A percentile compares a stretch with the other conserved stretches of the same genome.
phyloP scores from a whole-genome alignment of 2,329 filamentous ascomycete genomes.

The Tolypocladium album region DNA sequence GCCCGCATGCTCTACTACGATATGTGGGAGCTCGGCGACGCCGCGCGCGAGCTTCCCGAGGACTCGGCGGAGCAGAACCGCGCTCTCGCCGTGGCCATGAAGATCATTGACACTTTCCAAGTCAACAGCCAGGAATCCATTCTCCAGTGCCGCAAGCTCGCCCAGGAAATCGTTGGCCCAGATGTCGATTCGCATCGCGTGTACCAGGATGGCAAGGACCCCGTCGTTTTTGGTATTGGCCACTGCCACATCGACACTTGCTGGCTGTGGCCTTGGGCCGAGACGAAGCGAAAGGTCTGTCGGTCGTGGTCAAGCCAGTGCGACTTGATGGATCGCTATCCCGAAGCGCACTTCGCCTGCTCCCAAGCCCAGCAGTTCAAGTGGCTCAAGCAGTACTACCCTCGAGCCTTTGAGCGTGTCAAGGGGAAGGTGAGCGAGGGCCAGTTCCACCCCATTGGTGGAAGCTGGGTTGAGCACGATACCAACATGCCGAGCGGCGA shows the following conservation, averaged over 20 bases:
- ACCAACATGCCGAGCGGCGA: constrained; percentile 96
- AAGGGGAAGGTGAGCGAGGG: constrained; percentile 85
- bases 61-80: constrained; percentile 85
- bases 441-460: constrained; percentile 87
- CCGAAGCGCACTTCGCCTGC: constrained; percentile 83
- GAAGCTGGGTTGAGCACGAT: constrained; percentile 98
- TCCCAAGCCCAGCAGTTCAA: constrained; percentile 97
- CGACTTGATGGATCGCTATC: constrained; percentile 88
- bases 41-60: constrained; percentile 78
- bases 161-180: constrained; percentile 69
- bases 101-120: constrained; percentile 85
- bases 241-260: constrained; percentile 98
- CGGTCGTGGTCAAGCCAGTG: constrained; percentile 97
- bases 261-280: constrained; percentile 97
- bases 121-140: constrained; percentile 70
- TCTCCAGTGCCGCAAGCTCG: constrained; percentile 69
- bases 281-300: constrained; percentile 93
- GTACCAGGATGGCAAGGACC: constrained; percentile 63
- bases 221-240: constrained; percentile 79
- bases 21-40: constrained; percentile 93
- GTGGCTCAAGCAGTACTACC: constrained; percentile 88
- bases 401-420: constrained; percentile 79
- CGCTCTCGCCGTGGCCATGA: constrained; percentile 72
- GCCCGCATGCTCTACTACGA: constrained; percentile 79
- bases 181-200: constrained; percentile 75